Conservation (phyloP, 768 basidiomycete species). For the Pleurotus tuoliensis region DNA sequence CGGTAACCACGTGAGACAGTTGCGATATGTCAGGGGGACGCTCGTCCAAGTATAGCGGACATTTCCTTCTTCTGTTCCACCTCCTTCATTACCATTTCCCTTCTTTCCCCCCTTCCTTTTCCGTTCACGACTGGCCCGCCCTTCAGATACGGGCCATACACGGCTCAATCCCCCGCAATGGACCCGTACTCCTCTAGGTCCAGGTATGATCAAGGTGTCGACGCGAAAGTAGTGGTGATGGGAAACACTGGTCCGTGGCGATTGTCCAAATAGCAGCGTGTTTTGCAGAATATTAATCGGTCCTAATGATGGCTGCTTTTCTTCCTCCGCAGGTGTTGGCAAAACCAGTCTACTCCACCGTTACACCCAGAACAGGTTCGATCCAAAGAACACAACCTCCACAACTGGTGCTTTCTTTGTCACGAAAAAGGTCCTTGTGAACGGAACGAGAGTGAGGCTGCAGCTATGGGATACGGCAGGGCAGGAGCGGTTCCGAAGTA, state of each 20-base stretch:
- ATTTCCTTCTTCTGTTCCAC: slow-evolving; percentile 27
- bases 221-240: slow-evolving; percentile 96
- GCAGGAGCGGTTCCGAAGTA: slow-evolving; percentile 88
- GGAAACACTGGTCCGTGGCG: slow-evolving; percentile 55
- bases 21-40: slow-evolving; percentile 21
- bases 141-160: slow-evolving; percentile 24
- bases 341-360: slow-evolving; percentile 90
- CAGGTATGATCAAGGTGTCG: slow-evolving; percentile 79
- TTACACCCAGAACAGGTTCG: slow-evolving; percentile 88
- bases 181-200: slow-evolving; percentile 59
- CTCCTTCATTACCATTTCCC: slow-evolving; percentile 24
- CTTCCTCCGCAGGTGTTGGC: slow-evolving; percentile 62
- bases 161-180: slow-evolving; percentile 54
- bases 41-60: slow-evolving; percentile 17
- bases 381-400: slow-evolving; percentile 82
- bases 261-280: not conserved
- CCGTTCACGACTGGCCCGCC: slow-evolving; percentile 39
- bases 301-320: not conserved
- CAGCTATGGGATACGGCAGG: slow-evolving; percentile 94
- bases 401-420: slow-evolving; percentile 94
- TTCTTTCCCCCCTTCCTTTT: slow-evolving; percentile 31
- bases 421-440: slow-evolving; percentile 85
- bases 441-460: slow-evolving; percentile 81
- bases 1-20: slow-evolving; percentile 9
- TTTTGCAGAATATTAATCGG: not conserved